Percentiles rank a stretch among this genome's conserved stretches.
These are phyloP conservation scores for Glomus cerebriforme DNA, from an alignment of 192 early-diverging fungal genomes.

Conservation along the genomic window DNA sequence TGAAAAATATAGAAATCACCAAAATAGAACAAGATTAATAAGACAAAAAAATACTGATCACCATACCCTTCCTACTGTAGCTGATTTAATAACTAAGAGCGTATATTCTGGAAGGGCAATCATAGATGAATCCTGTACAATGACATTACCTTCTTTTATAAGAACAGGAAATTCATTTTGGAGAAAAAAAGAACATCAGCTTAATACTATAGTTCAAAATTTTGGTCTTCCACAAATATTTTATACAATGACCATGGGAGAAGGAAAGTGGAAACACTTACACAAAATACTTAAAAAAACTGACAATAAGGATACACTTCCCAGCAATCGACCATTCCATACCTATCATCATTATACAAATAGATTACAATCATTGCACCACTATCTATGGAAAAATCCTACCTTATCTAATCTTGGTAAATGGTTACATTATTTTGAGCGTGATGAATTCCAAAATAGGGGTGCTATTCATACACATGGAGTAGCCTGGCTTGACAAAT, in stretches of 20 bases:
- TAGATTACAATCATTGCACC: too few relatives aligned
- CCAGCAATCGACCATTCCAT: neutral
- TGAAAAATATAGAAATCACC: neutral
- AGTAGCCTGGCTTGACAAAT: neutral
- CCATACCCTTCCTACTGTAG: too few relatives aligned
- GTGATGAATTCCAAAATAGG: slow-evolving; percentile 25
- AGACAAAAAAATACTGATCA: too few relatives aligned
- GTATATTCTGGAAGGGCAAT: too few relatives aligned
- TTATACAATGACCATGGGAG: neutral
- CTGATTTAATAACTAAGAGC: too few relatives aligned
- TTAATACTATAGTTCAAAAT: neutral
- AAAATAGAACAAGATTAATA: neutral
- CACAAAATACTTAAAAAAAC: neutral
- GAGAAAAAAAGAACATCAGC: neutral
- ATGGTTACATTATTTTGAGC: neutral
- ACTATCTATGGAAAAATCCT: too few relatives aligned
- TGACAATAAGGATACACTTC: neutral
- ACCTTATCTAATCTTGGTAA: too few relatives aligned
- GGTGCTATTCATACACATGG: slow-evolving; percentile 4
- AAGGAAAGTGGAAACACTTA: slow-evolving; percentile 3
- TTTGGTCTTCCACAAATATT: slow-evolving; percentile 10
- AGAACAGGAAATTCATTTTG: neutral
- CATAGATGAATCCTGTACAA: too few relatives aligned
- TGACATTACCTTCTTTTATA: neutral
- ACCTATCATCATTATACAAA: too few relatives aligned